Conservation (phyloP, 805 yeast genomes). For the Saccharomycopsis sp. region DNA sequence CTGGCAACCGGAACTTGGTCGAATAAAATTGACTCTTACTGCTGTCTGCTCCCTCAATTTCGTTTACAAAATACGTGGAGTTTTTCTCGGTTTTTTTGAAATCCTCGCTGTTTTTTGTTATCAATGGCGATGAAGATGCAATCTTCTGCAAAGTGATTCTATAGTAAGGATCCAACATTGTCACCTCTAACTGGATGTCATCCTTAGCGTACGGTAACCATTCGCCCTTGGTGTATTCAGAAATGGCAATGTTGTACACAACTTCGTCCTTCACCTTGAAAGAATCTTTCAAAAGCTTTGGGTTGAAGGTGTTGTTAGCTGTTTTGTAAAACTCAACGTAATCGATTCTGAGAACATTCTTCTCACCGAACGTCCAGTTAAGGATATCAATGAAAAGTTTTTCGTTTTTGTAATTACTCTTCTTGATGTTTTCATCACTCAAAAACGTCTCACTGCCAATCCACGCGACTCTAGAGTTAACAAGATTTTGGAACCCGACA, state of each 20-base stretch:
- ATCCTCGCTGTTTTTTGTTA: constrained; percentile 14
- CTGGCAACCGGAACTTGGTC: constrained; percentile 66
- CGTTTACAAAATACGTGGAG: constrained; percentile 10
- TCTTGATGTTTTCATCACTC: constrained; percentile 29
- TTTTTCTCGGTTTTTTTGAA: constrained; percentile 6
- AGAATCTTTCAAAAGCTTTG: constrained; percentile 24
- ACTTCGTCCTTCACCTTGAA: constrained; percentile 77
- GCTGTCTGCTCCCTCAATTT: not conserved
- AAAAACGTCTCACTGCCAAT: constrained; percentile 62
- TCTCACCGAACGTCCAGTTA: constrained; percentile 71
- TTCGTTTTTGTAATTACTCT: constrained; percentile 26
- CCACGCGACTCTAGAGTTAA: constrained; percentile 78
- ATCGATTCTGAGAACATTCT: constrained; percentile 52
- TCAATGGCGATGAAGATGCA: constrained; percentile 22
- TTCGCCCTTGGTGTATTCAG: constrained; percentile 38
- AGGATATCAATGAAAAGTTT: constrained; percentile 40
- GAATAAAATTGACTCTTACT: constrained; percentile 14
- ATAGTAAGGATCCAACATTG: constrained; percentile 93
- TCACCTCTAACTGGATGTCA: constrained; percentile 75
- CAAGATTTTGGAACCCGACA: constrained; percentile 72
- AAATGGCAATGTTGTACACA: constrained; percentile 41
- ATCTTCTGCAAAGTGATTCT: constrained; percentile 55
- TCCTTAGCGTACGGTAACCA: constrained; percentile 65
- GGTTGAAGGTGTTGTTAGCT: constrained; percentile 26
- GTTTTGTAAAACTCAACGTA: constrained; percentile 31